A percentile compares a stretch with the other conserved stretches of the same genome.
These are phyloP conservation scores for Hemileia vastatrix DNA, from an alignment of 1,284 basidiomycete species.

Conservation along the genomic window DNA sequence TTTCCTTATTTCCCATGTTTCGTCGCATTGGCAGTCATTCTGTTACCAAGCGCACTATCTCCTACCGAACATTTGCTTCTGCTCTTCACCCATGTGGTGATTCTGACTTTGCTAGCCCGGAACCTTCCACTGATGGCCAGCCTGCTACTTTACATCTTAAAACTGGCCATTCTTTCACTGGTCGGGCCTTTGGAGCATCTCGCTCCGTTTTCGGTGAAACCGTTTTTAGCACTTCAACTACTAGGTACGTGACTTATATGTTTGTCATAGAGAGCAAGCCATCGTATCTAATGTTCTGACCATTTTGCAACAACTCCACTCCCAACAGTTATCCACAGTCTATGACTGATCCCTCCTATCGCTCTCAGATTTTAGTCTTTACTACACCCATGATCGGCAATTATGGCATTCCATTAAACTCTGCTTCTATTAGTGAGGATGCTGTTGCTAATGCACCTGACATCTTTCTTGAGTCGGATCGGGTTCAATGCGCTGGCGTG, in stretches of 20 bases:
- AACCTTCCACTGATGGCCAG: slow-evolving; percentile 24
- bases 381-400: slow-evolving; percentile 98
- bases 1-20: background rate
- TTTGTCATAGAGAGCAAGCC: background rate
- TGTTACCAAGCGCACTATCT: too few species aligned
- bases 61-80: slow-evolving; percentile 11
- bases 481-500: slow-evolving; percentile 83
- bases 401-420: slow-evolving; percentile 86
- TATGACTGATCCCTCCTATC: slow-evolving; percentile 99
- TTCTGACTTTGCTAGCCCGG: slow-evolving; percentile 12
- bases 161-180: slow-evolving; percentile 81
- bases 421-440: slow-evolving; percentile 14
- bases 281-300: background rate
- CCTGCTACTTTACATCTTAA: slow-evolving; percentile 88
- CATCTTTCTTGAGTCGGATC: slow-evolving; percentile 68
- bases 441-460: slow-evolving; percentile 30
- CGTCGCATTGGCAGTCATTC: background rate
- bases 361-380: slow-evolving; percentile 94
- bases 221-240: slow-evolving; percentile 97
- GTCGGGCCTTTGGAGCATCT: slow-evolving; percentile 79
- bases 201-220: slow-evolving; percentile 89
- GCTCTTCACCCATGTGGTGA: slow-evolving; percentile 10
- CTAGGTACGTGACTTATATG: slow-evolving; percentile 61
- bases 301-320: slow-evolving; percentile 1
- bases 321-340: slow-evolving; percentile 66